phyloP scores from a whole-genome alignment of 2,329 filamentous ascomycete species.

The Nannizzia gypsea region DNA sequence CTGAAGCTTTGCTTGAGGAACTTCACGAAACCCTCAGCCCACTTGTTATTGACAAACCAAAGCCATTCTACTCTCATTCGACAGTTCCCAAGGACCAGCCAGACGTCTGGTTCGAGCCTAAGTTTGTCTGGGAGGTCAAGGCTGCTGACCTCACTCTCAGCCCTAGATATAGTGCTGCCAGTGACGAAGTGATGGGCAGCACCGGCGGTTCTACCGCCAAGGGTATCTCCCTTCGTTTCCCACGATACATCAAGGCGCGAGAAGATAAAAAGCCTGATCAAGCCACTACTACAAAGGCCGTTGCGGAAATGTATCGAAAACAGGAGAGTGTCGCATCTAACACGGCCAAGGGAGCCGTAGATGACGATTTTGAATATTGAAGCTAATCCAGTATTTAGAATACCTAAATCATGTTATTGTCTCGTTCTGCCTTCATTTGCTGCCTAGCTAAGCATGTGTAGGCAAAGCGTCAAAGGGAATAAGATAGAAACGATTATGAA shows the following conservation, averaged over 20 bases:
- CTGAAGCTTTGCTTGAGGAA: constrained; percentile 82
- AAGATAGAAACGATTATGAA: not conserved
- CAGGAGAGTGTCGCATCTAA: constrained; percentile 83
- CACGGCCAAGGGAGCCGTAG: constrained; percentile 75
- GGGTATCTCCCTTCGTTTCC: constrained; percentile 83
- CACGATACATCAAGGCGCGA: constrained; percentile 77
- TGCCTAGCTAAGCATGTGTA: not conserved
- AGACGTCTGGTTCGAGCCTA: constrained; percentile 96
- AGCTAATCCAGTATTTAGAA: too few species aligned
- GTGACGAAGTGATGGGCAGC: constrained; percentile 63
- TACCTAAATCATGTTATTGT: not conserved
- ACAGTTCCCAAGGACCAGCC: constrained; percentile 80
- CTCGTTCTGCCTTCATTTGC: not conserved
- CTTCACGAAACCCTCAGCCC: constrained; percentile 63
- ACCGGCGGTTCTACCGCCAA: constrained; percentile 53
- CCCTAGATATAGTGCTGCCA: constrained; percentile 85
- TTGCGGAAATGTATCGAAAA: constrained; percentile 93
- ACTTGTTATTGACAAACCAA: constrained; percentile 75
- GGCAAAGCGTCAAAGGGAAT: not conserved
- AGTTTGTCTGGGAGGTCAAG: constrained; percentile 93
- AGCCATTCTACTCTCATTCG: constrained; percentile 88
- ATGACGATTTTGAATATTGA: constrained; percentile 97
- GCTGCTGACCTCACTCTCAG: constrained; percentile 89
- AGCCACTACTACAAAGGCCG: constrained; percentile 70
- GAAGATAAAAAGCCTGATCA: constrained; percentile 94